Conservation (phyloP, 129 eudicot species). For the Pittosporum tobira region DNA sequence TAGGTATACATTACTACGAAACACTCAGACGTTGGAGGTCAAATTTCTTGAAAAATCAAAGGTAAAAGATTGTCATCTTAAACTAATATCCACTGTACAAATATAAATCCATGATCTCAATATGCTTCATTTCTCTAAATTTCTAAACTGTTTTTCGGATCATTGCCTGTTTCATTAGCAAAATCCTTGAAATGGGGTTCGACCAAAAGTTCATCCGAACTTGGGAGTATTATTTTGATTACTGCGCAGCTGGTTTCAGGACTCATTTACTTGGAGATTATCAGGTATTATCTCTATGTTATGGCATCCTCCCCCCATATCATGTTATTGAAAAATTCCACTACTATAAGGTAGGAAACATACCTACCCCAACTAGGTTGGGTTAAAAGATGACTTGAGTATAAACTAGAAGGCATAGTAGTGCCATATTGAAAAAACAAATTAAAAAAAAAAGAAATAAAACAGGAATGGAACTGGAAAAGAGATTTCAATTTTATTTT, state of each 20-base stretch:
- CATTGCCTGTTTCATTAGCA: constrained; percentile 21
- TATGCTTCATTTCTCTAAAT: neutral
- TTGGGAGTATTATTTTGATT: constrained; percentile 90
- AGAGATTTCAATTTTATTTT: too few relatives aligned
- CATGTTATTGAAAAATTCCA: too few relatives aligned
- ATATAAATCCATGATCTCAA: too few relatives aligned
- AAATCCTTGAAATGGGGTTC: constrained; percentile 70
- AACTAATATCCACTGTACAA: too few relatives aligned
- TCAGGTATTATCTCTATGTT: constrained; percentile 36
- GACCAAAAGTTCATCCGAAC: constrained; percentile 79
- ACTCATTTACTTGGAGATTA: constrained; percentile 58
- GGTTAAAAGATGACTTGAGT: too few relatives aligned
- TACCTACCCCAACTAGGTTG: too few relatives aligned
- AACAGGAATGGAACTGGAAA: too few relatives aligned
- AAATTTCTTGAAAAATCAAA: constrained; percentile 59
- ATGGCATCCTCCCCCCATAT: too few relatives aligned
- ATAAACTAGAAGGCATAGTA: too few relatives aligned
- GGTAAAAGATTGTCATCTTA: constrained; percentile 34
- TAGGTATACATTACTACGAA: constrained; percentile 79
- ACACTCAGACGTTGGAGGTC: constrained; percentile 77
- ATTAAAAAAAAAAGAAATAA: too few relatives aligned
- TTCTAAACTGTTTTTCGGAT: neutral
- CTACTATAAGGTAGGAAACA: too few relatives aligned
- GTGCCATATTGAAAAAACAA: too few relatives aligned
- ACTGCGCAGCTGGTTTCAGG: constrained; percentile 89